These are phyloP conservation scores for Leucogyrophana mollusca DNA, from an alignment of 768 basidiomycete genomes.

Conservation along the genomic window DNA sequence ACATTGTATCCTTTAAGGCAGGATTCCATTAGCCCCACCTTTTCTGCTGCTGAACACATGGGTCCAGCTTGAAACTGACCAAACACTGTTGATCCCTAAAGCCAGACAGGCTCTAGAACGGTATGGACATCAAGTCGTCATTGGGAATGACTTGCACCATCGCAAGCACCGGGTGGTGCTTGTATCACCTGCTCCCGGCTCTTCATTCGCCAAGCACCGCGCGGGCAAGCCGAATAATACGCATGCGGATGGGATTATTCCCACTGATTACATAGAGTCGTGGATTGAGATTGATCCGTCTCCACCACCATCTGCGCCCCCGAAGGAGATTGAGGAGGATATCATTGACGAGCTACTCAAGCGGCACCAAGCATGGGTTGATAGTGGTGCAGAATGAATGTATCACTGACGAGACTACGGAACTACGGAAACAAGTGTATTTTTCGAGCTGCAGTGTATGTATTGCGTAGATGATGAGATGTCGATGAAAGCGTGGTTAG, in stretches of 20 bases:
- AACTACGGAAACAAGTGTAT: not conserved
- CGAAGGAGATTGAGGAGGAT: conserved; percentile 90
- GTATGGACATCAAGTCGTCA: conserved; percentile 96
- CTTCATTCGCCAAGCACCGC: conserved; percentile 9
- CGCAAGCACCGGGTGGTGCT: conserved; percentile 94
- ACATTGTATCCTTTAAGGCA: conserved; percentile 97
- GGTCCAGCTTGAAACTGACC: conserved; percentile 91
- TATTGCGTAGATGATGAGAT: not conserved
- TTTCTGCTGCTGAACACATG: not conserved
- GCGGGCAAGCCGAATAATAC: conserved; percentile 1
- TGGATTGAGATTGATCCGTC: conserved; percentile 63
- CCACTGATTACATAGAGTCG: conserved; percentile 44
- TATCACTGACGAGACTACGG: too few relatives aligned
- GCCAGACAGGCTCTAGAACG: conserved; percentile 82
- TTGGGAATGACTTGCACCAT: conserved; percentile 91
- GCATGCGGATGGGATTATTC: conserved; percentile 15
- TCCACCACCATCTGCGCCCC: conserved; percentile 28
- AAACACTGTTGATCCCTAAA: conserved; percentile 82
- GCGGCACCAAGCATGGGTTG: conserved; percentile 75
- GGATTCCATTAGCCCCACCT: conserved; percentile 2
- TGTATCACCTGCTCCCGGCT: conserved; percentile 53
- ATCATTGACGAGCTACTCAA: conserved; percentile 76
- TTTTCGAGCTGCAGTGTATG: not conserved
- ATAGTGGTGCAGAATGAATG: too few relatives aligned
- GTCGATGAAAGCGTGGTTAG: too few relatives aligned